Base-by-base conservation (phyloP, 768 basidiomycete genomes). In the Hygrophorus pudorinus region DNA sequence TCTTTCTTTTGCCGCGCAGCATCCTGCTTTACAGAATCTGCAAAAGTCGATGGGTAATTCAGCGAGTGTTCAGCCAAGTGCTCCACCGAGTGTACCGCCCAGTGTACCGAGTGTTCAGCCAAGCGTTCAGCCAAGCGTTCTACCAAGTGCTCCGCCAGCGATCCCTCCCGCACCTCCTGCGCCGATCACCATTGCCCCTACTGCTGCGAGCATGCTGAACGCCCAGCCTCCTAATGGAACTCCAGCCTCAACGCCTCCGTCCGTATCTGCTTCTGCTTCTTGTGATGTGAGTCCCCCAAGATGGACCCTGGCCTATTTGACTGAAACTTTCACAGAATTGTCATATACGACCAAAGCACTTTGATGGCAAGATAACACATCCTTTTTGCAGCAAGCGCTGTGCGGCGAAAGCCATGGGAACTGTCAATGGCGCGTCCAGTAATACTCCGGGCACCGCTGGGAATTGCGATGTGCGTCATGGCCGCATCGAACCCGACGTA, bases 301-400 rank as follows among this genome's bases (percentile, higher is more conserved):
- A 48, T 39, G 16, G 21, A 13, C 28, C 35, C n/a, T 47, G 37
- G 29, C 39, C 14, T 42, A n/a, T 31, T 42, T 46, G 37, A 41
- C 18, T 51, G 17, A 24, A 36, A 38, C 32, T 48, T 31, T 44
- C 11, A 16, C 40, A 81, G 79, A 63, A 66, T 33, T 82, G 79
- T 54, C 71, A 75, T 46, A 49, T 62, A 28, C 69, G 72, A 39
- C 76, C 78, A 17, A 81, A 75, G 51, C 71, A 72, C 53, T 64
- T 65, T 50, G 79, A 79, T 47, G 75, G 76, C 10, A 62, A 57
- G 38, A 76, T 71, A 54, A 71, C 67, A 4, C 78, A 79, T 54
- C 66, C 71, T 0, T 81, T 71, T 51, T 81, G 78, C 51, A 62
- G 75, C 53, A 80, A 75, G 61, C 68, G 67, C 4, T 81, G 78